phyloP scores from a whole-genome alignment of 768 basidiomycete genomes.

The Termitomyces sp. region DNA sequence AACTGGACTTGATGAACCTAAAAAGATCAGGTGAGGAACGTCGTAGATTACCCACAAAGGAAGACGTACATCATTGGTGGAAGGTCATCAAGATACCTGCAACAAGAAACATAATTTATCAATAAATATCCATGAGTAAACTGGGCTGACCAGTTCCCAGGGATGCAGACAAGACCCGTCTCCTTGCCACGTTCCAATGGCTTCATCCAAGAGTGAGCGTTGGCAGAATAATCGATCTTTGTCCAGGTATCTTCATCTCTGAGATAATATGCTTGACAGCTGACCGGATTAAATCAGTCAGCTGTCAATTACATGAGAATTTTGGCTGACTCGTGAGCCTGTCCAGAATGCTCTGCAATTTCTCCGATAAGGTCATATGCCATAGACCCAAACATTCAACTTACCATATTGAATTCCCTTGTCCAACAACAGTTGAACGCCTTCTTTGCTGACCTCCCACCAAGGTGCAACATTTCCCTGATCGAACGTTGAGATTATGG shows the following conservation, averaged over 20 bases:
- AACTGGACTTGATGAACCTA: slow-evolving; percentile 65
- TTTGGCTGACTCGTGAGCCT: slow-evolving; percentile 15
- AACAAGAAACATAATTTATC: background rate
- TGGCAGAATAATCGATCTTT: slow-evolving; percentile 59
- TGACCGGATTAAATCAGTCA: slow-evolving; percentile 12
- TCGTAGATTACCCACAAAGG: background rate
- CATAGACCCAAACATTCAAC: background rate
- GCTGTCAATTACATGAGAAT: background rate
- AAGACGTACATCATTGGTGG: slow-evolving; percentile 62
- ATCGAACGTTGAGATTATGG: background rate
- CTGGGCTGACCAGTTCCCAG: slow-evolving; percentile 56
- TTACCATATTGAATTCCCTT: slow-evolving; percentile 73
- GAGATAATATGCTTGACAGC: slow-evolving; percentile 63
- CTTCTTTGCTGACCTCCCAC: slow-evolving; percentile 76
- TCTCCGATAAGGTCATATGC: background rate
- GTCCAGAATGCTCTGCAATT: slow-evolving; percentile 7
- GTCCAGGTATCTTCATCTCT: slow-evolving; percentile 68
- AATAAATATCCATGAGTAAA: no score
- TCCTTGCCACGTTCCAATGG: slow-evolving; percentile 59
- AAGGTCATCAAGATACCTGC: slow-evolving; percentile 65
- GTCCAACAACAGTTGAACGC: slow-evolving; percentile 56
- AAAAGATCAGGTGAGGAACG: background rate
- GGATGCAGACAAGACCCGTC: slow-evolving; percentile 57
- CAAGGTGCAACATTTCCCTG: slow-evolving; percentile 67
- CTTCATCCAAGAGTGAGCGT: slow-evolving; percentile 70